These are phyloP conservation scores for Lycium barbarum DNA, from an alignment of 257 asterid genomes.

Conservation along the genomic window DNA sequence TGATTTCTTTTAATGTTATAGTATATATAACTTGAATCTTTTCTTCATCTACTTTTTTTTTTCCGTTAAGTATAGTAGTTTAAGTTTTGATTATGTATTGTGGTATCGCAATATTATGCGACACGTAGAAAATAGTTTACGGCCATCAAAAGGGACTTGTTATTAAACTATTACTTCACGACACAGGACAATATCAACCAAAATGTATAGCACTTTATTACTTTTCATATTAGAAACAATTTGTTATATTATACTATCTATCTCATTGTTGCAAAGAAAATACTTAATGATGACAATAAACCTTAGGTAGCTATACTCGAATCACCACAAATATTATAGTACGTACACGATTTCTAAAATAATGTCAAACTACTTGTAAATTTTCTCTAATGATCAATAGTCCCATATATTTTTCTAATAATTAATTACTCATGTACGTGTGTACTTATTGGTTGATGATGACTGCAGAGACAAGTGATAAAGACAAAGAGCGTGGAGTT, in stretches of 20 bases:
- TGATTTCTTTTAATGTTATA: too few relatives aligned
- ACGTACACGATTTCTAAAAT: not conserved
- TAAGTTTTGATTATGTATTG: too few relatives aligned
- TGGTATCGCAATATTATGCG: too few relatives aligned
- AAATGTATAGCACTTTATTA: not conserved
- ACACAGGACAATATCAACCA: too few relatives aligned
- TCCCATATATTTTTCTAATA: not conserved
- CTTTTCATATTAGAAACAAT: too few relatives aligned
- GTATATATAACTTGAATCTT: too few relatives aligned
- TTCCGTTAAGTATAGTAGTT: too few relatives aligned
- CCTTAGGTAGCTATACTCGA: not conserved
- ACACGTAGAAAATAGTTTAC: too few relatives aligned
- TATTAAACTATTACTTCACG: not conserved
- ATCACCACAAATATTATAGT: not conserved
- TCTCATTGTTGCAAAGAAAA: too few relatives aligned
- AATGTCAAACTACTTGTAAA: not conserved
- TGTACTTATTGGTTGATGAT: not conserved
- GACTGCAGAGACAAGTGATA: constrained; percentile 72
- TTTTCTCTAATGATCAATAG: not conserved
- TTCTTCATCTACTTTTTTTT: too few relatives aligned
- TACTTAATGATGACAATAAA: not conserved
- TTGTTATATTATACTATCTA: too few relatives aligned
- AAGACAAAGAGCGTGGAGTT: constrained; percentile 78
- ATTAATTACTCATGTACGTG: not conserved
- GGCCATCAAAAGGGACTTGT: not conserved